Evolutionary conservation across 495 filamentous ascomycete genomes (phyloP).

Genomic region (Aspergillus baeticus): DNA sequence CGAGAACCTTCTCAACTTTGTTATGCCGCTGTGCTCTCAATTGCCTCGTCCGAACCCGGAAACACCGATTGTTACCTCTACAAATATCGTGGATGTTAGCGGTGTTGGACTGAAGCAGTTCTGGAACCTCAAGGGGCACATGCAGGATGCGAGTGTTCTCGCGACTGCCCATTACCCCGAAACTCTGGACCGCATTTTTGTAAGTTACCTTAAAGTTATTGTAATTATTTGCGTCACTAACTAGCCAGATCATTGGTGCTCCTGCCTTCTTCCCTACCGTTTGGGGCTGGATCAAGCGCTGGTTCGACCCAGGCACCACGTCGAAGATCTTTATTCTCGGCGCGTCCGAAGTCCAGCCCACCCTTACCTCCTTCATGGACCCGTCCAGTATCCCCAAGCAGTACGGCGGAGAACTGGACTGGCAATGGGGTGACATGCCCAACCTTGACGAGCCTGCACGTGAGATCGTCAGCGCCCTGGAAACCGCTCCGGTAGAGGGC

Average conservation of each 20-base stretch:
- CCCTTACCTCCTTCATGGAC: conserved; percentile 79
- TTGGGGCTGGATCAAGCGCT: conserved; percentile 93
- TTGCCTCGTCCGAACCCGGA: conserved; percentile 68
- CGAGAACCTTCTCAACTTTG: conserved; percentile 84
- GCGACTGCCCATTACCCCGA: conserved; percentile 94
- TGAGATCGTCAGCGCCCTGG: conserved; percentile 42
- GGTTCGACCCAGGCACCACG: conserved; percentile 91
- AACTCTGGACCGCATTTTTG: conserved; percentile 82
- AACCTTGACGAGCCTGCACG: conserved; percentile 61
- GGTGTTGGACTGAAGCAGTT: conserved; percentile 85
- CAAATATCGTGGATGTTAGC: conserved; percentile 86
- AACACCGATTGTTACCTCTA: conserved; percentile 80
- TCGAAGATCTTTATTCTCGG: conserved; percentile 90
- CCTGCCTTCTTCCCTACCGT: conserved; percentile 90
- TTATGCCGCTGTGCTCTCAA: conserved; percentile 76
- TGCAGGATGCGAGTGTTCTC: conserved; percentile 83
- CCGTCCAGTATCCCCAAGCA: conserved; percentile 73
- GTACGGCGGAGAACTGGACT: conserved; percentile 83
- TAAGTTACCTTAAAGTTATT: conserved; percentile 35
- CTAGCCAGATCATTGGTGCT: conserved; percentile 75
- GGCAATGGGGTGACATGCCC: conserved; percentile 71
- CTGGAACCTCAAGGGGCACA: conserved; percentile 86
- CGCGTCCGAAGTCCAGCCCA: conserved; percentile 65
- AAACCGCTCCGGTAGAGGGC: conserved; percentile 28
- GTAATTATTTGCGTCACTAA: background rate